Percentiles rank a stretch among this genome's conserved stretches.
These are phyloP conservation scores for Solanum sparsipilum DNA, from an alignment of 257 asterid species.

Conservation along the genomic window DNA sequence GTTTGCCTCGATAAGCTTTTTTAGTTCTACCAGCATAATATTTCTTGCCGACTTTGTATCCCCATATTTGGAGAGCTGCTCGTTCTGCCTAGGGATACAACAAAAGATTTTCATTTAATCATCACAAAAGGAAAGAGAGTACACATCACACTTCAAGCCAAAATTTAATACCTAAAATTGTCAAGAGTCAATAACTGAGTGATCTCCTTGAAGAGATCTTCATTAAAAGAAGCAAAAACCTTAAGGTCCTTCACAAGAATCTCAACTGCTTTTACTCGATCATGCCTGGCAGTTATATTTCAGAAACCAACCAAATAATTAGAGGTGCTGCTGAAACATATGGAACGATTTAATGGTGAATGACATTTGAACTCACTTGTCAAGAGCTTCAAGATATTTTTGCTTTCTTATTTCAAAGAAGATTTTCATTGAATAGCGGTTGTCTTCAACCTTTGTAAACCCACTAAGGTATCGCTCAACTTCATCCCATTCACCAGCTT, in stretches of 20 bases:
- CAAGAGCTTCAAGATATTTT: constrained; percentile 96
- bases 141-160: not conserved
- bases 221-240: constrained; percentile 88
- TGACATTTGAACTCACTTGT: constrained; percentile 34
- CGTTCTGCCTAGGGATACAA: constrained; percentile 64
- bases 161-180: constrained; percentile 62
- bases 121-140: not conserved
- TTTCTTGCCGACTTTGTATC: constrained; percentile 88
- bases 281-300: constrained; percentile 47
- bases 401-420: constrained; percentile 96
- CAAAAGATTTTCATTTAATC: constrained; percentile 7
- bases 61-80: constrained; percentile 93
- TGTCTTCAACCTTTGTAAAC: constrained; percentile 92
- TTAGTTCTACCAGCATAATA: constrained; percentile 82
- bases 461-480: constrained; percentile 81
- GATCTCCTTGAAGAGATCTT: constrained; percentile 90
- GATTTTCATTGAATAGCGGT: constrained; percentile 88
- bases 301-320: not conserved
- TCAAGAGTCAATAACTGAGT: constrained; percentile 74
- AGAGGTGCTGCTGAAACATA: not conserved
- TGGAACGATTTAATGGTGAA: not conserved
- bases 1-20: constrained; percentile 88
- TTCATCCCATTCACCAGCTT: constrained; percentile 98
- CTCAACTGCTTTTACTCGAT: constrained; percentile 84
- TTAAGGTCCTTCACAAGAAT: constrained; percentile 89